These are phyloP conservation scores for Knufia fluminis DNA, from an alignment of 2,329 filamentous ascomycete genomes.

Conservation along the genomic window DNA sequence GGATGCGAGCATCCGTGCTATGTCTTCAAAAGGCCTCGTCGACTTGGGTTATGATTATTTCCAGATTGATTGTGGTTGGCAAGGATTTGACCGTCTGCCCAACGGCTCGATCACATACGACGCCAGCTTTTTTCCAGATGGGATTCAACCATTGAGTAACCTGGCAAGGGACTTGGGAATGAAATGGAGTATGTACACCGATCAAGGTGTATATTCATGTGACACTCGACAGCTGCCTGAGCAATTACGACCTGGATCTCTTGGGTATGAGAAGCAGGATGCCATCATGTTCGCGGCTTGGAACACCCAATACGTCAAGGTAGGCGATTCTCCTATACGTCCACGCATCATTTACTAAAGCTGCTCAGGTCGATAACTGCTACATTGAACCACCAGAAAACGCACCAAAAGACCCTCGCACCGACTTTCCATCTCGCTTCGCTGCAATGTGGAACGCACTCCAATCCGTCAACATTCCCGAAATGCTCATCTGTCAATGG, in stretches of 20 bases:
- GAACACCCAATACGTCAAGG: constrained; percentile 5
- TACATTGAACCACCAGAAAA: constrained; percentile 21
- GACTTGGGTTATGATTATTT: constrained; percentile 2
- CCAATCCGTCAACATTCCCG: constrained; percentile 24
- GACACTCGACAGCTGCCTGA: neutral
- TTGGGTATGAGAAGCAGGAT: neutral
- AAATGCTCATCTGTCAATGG: constrained; percentile 25
- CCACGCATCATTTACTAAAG: neutral
- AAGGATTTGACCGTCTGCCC: neutral
- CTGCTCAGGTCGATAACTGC: constrained; percentile 25
- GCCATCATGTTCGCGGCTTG: neutral
- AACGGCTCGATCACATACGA: constrained; percentile 6
- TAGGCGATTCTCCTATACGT: neutral
- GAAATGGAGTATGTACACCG: constrained; percentile 3
- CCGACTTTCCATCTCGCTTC: constrained; percentile 24
- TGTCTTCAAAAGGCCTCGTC: constrained; percentile 2
- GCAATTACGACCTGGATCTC: neutral
- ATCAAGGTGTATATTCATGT: neutral
- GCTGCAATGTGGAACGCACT: constrained; percentile 23
- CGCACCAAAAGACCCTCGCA: constrained; percentile 25
- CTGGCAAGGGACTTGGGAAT: neutral
- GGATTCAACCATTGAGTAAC: neutral
- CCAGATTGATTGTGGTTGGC: constrained; percentile 9
- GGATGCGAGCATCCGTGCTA: neutral
- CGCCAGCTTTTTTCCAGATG: neutral